Conservation (phyloP, 352 stramenopile genomes). For the Globisporangium polare region DNA sequence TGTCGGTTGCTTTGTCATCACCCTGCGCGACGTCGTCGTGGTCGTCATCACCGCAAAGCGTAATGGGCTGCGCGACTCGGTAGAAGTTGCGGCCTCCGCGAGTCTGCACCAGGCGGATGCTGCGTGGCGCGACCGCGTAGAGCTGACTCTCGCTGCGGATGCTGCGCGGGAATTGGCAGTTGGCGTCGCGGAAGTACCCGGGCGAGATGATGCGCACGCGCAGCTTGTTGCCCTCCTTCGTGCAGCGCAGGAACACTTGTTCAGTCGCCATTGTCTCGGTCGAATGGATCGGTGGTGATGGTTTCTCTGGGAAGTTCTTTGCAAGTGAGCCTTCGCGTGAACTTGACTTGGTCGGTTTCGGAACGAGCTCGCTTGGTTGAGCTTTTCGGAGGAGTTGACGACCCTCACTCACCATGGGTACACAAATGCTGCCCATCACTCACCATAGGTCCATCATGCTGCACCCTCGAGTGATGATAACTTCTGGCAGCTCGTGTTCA, state of each 20-base stretch:
- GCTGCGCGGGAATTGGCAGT: constrained; percentile 19
- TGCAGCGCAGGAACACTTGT: constrained; percentile 13
- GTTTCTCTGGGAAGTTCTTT: background rate
- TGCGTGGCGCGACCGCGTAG: constrained; percentile 10
- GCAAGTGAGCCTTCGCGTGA: background rate
- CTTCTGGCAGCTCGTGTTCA: background rate
- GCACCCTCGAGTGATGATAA: too few relatives aligned
- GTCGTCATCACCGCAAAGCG: constrained; percentile 4
- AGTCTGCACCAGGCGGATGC: constrained; percentile 12
- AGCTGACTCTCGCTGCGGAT: constrained; percentile 12
- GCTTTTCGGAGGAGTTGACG: too few relatives aligned
- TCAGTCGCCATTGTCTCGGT: background rate
- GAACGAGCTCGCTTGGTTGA: too few relatives aligned
- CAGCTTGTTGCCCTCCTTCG: constrained; percentile 11
- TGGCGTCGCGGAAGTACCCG: constrained; percentile 16
- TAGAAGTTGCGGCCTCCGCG: constrained; percentile 13
- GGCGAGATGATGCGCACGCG: constrained; percentile 16
- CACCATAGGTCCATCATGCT: too few relatives aligned
- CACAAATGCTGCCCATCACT: too few relatives aligned
- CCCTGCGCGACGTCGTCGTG: background rate
- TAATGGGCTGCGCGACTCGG: constrained; percentile 18
- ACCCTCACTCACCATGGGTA: too few relatives aligned
- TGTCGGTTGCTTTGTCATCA: background rate
- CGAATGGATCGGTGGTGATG: background rate
- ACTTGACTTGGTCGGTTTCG: too few relatives aligned